A percentile compares a stretch with the other conserved stretches of the same genome.
These are phyloP conservation scores for Pseudoscleropodium purum DNA, from an alignment of 225 moss, liverwort and hornwort genomes.

Conservation along the genomic window DNA sequence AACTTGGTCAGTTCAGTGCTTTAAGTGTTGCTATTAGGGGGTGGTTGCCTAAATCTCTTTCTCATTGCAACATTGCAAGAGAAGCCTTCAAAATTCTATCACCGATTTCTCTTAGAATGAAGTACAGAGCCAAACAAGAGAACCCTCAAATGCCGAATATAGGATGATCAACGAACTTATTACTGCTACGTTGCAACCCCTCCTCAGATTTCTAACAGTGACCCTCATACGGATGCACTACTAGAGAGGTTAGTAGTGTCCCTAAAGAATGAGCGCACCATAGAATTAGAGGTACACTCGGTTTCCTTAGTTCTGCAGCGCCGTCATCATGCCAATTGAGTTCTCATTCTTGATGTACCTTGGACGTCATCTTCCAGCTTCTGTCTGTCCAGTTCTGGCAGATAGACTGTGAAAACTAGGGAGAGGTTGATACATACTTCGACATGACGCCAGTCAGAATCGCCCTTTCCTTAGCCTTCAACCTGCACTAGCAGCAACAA, in stretches of 20 bases:
- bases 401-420: background rate
- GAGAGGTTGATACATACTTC: slow-evolving; percentile 33
- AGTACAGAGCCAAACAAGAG: background rate
- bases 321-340: background rate
- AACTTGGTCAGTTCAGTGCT: background rate
- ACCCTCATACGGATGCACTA: background rate
- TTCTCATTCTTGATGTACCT: background rate
- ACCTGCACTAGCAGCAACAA: slow-evolving; percentile 18
- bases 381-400: background rate
- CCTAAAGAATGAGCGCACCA: background rate
- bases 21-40: background rate
- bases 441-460: slow-evolving; percentile 39
- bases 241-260: background rate
- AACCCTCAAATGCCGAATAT: background rate
- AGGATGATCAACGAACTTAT: background rate
- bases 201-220: background rate
- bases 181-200: background rate
- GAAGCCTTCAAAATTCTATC: background rate
- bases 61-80: background rate
- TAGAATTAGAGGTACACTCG: background rate
- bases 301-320: background rate
- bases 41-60: background rate
- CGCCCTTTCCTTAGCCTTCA: slow-evolving; percentile 49
- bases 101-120: background rate
- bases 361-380: background rate